Conservation (phyloP, 148 eudicot genomes). For the Rhododendron molle region DNA sequence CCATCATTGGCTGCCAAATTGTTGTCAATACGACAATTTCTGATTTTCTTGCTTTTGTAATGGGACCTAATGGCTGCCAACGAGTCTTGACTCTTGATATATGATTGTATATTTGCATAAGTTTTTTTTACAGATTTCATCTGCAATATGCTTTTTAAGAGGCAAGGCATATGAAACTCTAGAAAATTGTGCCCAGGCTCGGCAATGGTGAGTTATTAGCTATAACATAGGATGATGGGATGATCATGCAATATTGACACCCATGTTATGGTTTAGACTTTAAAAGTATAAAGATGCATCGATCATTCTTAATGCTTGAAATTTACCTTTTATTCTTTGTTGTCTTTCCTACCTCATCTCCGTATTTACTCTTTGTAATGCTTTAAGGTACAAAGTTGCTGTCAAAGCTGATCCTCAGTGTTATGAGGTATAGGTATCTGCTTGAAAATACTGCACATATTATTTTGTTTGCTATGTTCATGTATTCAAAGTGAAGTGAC, state of each 20-base stretch:
- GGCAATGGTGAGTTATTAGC: slow-evolving; percentile 65
- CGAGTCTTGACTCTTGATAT: not conserved
- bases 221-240: not conserved
- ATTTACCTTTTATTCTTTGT: no score
- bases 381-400: no score
- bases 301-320: not conserved
- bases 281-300: not conserved
- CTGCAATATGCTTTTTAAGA: slow-evolving; percentile 89
- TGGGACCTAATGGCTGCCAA: not conserved
- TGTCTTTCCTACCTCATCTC: no score
- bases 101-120: not conserved
- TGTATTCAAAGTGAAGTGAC: no score
- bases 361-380: no score
- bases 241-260: not conserved
- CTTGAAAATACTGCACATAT: no score
- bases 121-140: slow-evolving; percentile 48
- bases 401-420: no score
- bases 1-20: slow-evolving; percentile 1
- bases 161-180: slow-evolving; percentile 95
- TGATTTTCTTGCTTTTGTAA: not conserved
- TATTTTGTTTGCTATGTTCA: no score
- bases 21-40: not conserved
- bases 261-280: not conserved
- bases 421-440: no score
- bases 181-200: slow-evolving; percentile 92